These are phyloP conservation scores for Lactifluus rugatus DNA, from an alignment of 768 basidiomycete species.

Conservation along the genomic window DNA sequence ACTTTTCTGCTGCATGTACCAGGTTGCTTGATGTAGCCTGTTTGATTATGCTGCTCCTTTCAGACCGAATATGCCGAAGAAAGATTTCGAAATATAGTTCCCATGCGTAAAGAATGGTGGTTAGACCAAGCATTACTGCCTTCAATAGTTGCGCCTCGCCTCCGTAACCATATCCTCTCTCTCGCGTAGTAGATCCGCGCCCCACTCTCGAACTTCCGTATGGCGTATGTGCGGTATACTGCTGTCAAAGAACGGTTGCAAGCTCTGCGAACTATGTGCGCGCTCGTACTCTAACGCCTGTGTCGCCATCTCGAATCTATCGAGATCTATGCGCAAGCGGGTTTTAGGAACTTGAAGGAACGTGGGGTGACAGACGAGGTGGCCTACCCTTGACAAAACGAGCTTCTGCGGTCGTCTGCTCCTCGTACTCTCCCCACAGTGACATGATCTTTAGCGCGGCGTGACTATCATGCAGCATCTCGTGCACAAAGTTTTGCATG, in stretches of 20 bases:
- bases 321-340: constrained; percentile 48
- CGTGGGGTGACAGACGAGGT: neutral
- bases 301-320: constrained; percentile 79
- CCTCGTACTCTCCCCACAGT: constrained; percentile 87
- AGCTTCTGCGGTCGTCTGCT: constrained; percentile 59
- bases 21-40: neutral
- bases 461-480: constrained; percentile 74
- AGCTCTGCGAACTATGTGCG: constrained; percentile 33
- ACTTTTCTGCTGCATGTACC: neutral
- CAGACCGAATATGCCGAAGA: neutral
- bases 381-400: constrained; percentile 71
- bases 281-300: constrained; percentile 77
- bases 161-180: constrained; percentile 26
- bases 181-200: constrained; percentile 43
- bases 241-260: constrained; percentile 75
- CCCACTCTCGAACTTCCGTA: constrained; percentile 68
- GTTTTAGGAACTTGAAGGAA: neutral
- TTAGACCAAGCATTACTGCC: neutral
- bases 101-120: neutral
- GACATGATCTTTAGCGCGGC: constrained; percentile 57
- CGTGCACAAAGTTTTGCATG: constrained; percentile 81
- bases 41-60: neutral
- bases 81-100: neutral
- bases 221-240: constrained; percentile 66
- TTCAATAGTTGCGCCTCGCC: neutral